phyloP scores from a whole-genome alignment of 23 red algal genomes.

The Gracilaria gracilis region DNA sequence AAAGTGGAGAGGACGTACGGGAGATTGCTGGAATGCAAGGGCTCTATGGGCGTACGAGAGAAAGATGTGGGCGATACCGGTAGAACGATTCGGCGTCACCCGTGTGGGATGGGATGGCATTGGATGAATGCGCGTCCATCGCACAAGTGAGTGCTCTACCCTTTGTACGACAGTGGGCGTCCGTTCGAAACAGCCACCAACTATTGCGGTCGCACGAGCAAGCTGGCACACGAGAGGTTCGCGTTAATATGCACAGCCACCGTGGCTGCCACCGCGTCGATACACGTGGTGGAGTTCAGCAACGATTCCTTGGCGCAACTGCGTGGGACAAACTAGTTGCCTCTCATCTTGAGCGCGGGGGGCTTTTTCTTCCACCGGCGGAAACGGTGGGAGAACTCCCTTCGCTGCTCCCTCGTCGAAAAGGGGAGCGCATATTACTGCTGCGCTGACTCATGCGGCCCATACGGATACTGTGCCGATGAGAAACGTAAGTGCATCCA shows the following conservation, averaged over 20 bases:
- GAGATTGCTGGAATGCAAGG: neutral
- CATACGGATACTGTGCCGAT: neutral
- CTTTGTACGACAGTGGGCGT: slow-evolving; percentile 4
- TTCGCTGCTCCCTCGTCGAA: neutral
- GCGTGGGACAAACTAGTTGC: neutral
- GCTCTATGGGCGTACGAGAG: neutral
- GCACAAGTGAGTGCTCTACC: slow-evolving; percentile 3
- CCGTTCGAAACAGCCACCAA: slow-evolving; percentile 12
- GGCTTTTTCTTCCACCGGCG: neutral
- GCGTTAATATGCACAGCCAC: slow-evolving; percentile 2
- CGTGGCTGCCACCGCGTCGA: neutral
- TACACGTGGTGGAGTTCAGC: neutral
- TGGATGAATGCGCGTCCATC: neutral
- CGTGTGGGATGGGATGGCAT: neutral
- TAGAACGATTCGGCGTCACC: neutral
- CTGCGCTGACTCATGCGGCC: neutral
- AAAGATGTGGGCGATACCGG: neutral
- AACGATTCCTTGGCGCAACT: neutral
- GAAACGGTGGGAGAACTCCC: neutral
- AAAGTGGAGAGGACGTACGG: neutral
- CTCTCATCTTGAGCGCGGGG: neutral
- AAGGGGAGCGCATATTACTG: neutral
- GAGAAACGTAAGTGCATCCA: neutral
- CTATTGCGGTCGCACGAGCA: neutral
- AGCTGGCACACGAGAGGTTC: neutral